These are phyloP conservation scores for Trametes meyenii DNA, from an alignment of 768 basidiomycete genomes.

Conservation along the genomic window DNA sequence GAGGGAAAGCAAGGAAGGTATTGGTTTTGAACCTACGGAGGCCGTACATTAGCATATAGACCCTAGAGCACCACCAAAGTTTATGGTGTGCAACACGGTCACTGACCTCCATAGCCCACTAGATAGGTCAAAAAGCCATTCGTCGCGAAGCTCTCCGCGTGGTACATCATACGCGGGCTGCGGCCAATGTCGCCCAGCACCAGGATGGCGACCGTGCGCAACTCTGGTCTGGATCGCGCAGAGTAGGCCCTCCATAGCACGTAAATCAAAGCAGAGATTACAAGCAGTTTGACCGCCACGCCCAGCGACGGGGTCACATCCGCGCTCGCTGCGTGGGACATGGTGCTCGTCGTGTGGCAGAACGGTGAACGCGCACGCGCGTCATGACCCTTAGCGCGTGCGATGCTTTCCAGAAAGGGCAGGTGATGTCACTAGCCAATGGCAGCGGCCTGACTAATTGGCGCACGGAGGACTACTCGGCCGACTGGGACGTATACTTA, in stretches of 20 bases:
- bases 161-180: conserved; percentile 98
- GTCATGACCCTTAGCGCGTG: neutral
- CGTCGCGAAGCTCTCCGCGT: conserved; percentile 89
- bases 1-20: conserved; percentile 68
- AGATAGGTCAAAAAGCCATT: conserved; percentile 77
- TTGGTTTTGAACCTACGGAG: conserved; percentile 69
- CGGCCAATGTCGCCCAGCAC: conserved; percentile 96
- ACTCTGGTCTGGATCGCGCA: conserved; percentile 28
- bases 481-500: neutral
- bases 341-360: conserved; percentile 13
- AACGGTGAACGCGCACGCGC: conserved; percentile 1
- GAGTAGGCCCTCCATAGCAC: conserved; percentile 14
- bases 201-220: conserved; percentile 81
- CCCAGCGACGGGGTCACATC: neutral
- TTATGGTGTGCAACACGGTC: neutral
- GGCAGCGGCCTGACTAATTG: conserved; percentile 15
- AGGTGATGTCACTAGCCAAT: conserved; percentile 19
- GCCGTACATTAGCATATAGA: neutral
- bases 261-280: neutral
- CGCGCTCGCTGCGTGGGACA: conserved; percentile 15
- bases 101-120: conserved; percentile 83
- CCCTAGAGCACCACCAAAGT: neutral
- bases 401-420: neutral
- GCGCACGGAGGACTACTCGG: neutral
- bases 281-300: neutral